Evolutionary conservation across 1,139 yeast species (phyloP), one percentile per base, ranked within the genome.

Genomic region (Zygosaccharomyces pseudobailii): DNA sequence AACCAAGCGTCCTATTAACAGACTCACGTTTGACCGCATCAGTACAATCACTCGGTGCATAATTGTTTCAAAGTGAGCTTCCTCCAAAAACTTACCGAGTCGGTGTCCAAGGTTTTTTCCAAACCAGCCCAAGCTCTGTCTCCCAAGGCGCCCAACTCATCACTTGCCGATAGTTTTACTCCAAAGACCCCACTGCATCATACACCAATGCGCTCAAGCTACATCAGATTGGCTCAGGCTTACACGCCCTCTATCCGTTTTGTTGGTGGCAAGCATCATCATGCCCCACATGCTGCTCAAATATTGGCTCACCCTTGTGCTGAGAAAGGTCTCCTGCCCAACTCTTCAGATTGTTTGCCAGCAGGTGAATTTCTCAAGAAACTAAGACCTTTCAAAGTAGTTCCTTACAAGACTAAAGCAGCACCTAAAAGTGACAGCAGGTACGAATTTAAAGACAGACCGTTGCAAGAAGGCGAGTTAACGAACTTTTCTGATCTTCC

Each of bases 401-500:
- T 57, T 52, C 78, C 75, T 42, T 74, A 67, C 46, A 51, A 46
- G 37, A 51, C 52, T 37, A 75, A 30, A 65, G 73, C 40, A 3
- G 41, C 40, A 22, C 30, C 32, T 17, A 19, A 36, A 21, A 30
- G 72, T 74, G 43, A 69, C 71, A 23, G 69, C 70, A 49, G 72
- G 69, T 43, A 82, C 80, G 41, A 79, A 74, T 63, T 53, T 39
- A 45, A 45, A 2, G 44, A 58, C 23, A 58, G 67, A 47, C 58
- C 61, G 3, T 45, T 63, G 34, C 42, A 58, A 22, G 51, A 52
- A 10, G 50, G 57, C 42, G 68, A 65, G 44, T 74, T 71, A 55
- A 72, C 72, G 48, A 73, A 89, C 34, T 75, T 92, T 62, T 70
- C 79, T 45, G 78, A 82, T 52, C 76, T 88, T 52, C 87, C 96